Percentiles rank a stretch among this genome's conserved stretches.
These are phyloP conservation scores for Colletotrichum lindemuthianum DNA, from an alignment of 2,329 filamentous ascomycete species.

Conservation along the genomic window DNA sequence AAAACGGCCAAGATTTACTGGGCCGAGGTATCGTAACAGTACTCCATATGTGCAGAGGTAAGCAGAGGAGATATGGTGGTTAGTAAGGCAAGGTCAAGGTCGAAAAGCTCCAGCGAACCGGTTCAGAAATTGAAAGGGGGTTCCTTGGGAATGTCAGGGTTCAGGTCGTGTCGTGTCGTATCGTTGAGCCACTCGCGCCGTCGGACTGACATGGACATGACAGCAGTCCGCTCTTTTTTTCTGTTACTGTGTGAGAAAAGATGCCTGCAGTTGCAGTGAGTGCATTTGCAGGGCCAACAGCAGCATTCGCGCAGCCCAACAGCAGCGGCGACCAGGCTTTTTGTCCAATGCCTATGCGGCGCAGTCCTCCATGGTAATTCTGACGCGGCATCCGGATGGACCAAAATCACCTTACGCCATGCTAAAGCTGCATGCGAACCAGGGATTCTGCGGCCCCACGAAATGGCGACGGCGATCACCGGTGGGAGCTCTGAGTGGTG, in stretches of 20 bases:
- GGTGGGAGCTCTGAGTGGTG: conserved; percentile 26
- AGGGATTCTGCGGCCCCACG: conserved; percentile 29
- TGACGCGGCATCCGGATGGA: no score
- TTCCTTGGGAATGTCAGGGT: conserved; percentile 35
- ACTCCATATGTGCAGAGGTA: no score
- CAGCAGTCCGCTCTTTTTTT: no score
- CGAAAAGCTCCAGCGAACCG: conserved; percentile 19
- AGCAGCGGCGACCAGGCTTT: background rate
- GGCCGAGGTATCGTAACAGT: no score
- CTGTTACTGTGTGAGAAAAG: background rate
- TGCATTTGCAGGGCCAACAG: conserved; percentile 6
- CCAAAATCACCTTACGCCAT: conserved; percentile 14
- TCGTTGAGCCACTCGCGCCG: background rate
- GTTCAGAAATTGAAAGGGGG: conserved; percentile 30
- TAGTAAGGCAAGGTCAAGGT: conserved; percentile 6
- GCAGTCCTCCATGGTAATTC: no score
- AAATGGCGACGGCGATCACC: conserved; percentile 29
- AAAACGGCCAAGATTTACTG: background rate
- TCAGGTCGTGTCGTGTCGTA: conserved; percentile 14
- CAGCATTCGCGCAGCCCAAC: background rate
- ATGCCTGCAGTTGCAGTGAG: background rate
- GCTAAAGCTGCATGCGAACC: conserved; percentile 24
- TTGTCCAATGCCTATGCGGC: background rate
- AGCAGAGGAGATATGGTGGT: background rate
- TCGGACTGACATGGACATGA: no score